These are phyloP conservation scores for Dactylella cylindrospora DNA, from an alignment of 2,329 filamentous ascomycete species.

Conservation along the genomic window DNA sequence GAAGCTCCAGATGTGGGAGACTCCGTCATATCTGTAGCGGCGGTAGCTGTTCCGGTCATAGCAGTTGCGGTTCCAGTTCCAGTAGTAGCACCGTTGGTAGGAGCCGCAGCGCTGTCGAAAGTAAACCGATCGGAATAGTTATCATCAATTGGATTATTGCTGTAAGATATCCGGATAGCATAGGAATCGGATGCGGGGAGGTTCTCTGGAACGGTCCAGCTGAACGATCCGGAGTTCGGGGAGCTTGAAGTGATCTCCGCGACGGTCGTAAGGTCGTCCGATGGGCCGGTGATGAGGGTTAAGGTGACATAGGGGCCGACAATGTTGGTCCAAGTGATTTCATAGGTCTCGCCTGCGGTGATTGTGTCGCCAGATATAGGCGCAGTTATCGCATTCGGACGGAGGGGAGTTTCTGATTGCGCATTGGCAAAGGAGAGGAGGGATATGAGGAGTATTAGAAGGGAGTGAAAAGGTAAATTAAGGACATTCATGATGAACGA, in stretches of 20 bases:
- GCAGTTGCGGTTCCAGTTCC: not conserved
- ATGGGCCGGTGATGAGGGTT: conserved; percentile 21
- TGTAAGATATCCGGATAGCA: conserved; percentile 30
- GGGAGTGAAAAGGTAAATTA: conserved; percentile 1
- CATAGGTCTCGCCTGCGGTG: conserved; percentile 10
- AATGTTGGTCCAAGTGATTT: conserved; percentile 35
- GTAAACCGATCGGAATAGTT: conserved; percentile 38
- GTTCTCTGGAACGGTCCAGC: conserved; percentile 20
- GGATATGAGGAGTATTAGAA: conserved; percentile 16
- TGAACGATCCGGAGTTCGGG: conserved; percentile 18
- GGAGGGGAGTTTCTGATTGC: not conserved
- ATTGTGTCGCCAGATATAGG: conserved; percentile 22
- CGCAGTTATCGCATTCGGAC: conserved; percentile 31
- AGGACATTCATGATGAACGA: conserved; percentile 20
- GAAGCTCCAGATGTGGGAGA: not conserved
- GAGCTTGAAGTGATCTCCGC: not conserved
- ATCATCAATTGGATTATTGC: conserved; percentile 22
- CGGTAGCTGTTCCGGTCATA: not conserved
- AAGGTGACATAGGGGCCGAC: conserved; percentile 15
- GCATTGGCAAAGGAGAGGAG: conserved; percentile 1
- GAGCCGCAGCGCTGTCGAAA: conserved; percentile 10
- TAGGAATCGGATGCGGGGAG: conserved; percentile 19
- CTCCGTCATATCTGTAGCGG: not conserved
- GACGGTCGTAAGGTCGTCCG: conserved; percentile 10
- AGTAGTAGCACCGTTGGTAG: conserved; percentile 1